Evolutionary conservation across 2,329 filamentous ascomycete species (phyloP).

Genomic region (Colletotrichum graminicola): DNA sequence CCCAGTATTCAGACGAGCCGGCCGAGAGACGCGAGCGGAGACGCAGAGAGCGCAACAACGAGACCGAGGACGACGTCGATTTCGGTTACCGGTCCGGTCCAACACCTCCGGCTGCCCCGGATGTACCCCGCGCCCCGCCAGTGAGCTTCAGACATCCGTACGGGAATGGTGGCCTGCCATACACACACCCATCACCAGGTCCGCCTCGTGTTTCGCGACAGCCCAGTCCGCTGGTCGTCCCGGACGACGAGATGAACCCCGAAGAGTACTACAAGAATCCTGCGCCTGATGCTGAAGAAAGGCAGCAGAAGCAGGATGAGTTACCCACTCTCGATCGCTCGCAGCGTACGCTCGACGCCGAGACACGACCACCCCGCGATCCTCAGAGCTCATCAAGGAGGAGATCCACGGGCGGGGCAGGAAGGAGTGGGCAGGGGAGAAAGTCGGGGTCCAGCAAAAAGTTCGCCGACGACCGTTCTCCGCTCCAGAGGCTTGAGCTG

Average conservation of each 20-base stretch:
- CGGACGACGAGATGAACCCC: conserved; percentile 47
- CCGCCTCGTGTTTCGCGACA: conserved; percentile 48
- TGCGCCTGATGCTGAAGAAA: conserved; percentile 36
- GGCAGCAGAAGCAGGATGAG: conserved; percentile 40
- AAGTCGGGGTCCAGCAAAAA: conserved; percentile 62
- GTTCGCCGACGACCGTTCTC: conserved; percentile 86
- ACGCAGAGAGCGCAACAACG: conserved; percentile 55
- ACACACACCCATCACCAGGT: conserved; percentile 45
- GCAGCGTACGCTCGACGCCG: conserved; percentile 47
- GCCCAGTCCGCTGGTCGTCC: conserved; percentile 43
- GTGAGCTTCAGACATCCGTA: conserved; percentile 67
- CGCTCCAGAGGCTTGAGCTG: conserved; percentile 91
- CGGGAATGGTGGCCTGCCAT: conserved; percentile 52
- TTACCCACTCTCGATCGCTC: conserved; percentile 48
- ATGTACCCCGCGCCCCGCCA: conserved; percentile 71
- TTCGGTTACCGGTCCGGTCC: conserved; percentile 52
- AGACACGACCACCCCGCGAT: conserved; percentile 5
- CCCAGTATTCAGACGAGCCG: conserved; percentile 57
- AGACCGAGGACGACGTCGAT: conserved; percentile 44
- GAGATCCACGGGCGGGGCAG: conserved; percentile 23
- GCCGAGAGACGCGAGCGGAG: conserved; percentile 58
- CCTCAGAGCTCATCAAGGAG: conserved; percentile 28
- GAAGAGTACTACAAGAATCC: conserved; percentile 50
- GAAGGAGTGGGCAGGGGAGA: conserved; percentile 45
- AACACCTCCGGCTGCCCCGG: conserved; percentile 66